Evolutionary conservation across 2,329 filamentous ascomycete species (phyloP).

Genomic region (Fusarium vanettenii): DNA sequence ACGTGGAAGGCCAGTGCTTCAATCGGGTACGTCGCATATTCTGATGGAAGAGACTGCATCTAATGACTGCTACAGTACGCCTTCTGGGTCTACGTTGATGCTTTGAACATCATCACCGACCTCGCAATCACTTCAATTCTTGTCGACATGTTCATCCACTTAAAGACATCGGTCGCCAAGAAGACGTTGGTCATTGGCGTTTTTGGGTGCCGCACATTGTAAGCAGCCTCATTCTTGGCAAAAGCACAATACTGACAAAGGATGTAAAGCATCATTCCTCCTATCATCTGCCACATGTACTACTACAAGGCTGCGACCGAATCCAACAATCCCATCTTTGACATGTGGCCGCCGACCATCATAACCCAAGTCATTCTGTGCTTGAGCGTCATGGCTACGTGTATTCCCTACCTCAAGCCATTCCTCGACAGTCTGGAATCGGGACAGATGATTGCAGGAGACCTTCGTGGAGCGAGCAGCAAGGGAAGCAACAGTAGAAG

Average conservation of each 20-base stretch:
- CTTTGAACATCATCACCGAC: slow-evolving; percentile 22
- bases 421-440: slow-evolving; percentile 38
- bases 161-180: slow-evolving; percentile 15
- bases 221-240: not conserved
- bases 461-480: slow-evolving; percentile 19
- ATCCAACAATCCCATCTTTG: slow-evolving; percentile 25
- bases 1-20: slow-evolving; percentile 24
- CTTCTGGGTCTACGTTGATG: slow-evolving; percentile 26
- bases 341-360: slow-evolving; percentile 31
- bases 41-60: not conserved
- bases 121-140: slow-evolving; percentile 14
- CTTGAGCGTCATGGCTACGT: slow-evolving; percentile 34
- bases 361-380: slow-evolving; percentile 35
- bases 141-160: slow-evolving; percentile 8
- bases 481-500: slow-evolving; percentile 27
- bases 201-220: slow-evolving; percentile 24
- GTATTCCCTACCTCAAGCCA: slow-evolving; percentile 37
- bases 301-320: slow-evolving; percentile 22
- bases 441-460: slow-evolving; percentile 34
- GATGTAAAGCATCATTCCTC: slow-evolving; percentile 27
- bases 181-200: slow-evolving; percentile 23
- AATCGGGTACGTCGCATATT: slow-evolving; percentile 15
- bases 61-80: not conserved
- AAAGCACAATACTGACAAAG: not conserved
- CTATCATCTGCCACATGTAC: slow-evolving; percentile 34